Base-by-base conservation (phyloP, 345 rosid genomes). In the Dimocarpus longan region DNA sequence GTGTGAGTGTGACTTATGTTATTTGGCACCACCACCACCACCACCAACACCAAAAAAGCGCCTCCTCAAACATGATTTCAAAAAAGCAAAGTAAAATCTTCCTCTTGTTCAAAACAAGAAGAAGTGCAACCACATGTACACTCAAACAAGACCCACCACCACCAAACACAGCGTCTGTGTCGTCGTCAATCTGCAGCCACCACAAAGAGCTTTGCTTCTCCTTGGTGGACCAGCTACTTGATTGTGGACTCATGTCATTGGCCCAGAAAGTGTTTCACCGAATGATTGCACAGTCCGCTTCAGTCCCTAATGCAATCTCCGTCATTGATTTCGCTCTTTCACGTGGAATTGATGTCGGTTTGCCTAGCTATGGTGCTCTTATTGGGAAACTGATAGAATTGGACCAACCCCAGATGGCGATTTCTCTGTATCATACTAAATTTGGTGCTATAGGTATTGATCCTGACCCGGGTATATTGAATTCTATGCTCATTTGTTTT, bases 401-500 rank as follows among this genome's bases (percentile, higher is more conserved):
- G 73, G 91, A 90, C 71, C 78, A 86, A 76, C 82, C 81, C 67
- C 79, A 56, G 19, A 62, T 86, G 71, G 97, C 88, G 8, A 82
- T 77, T 39, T 82, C 77, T 42, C 66, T 91, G 68, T 91, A 85
- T 72, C 67, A 43, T 19, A 76, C 82, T 18, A 56, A 79, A 22
- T 74, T 93, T 21, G 72, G 80, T 32, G 84, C 83, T 59, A 79
- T 71, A 56, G 91, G 90, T 81, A 78, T 86, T 59, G 84, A 80
- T 70, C 86, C 88, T 54, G 84, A 86, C 80, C 40, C 84, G 1
- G 68, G 59, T 10, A 84, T 89, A 82, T 79, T 88, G 69, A 83
- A 89, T 84, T 85, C 89, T 12, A 80, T 88, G 86, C 80, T 89
- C 48, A 68, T 84, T 76, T 91, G 93, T 81, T 77, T 83, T 66